These are phyloP conservation scores for Pisolithus marmoratus DNA, from an alignment of 768 basidiomycete species.

Conservation along the genomic window DNA sequence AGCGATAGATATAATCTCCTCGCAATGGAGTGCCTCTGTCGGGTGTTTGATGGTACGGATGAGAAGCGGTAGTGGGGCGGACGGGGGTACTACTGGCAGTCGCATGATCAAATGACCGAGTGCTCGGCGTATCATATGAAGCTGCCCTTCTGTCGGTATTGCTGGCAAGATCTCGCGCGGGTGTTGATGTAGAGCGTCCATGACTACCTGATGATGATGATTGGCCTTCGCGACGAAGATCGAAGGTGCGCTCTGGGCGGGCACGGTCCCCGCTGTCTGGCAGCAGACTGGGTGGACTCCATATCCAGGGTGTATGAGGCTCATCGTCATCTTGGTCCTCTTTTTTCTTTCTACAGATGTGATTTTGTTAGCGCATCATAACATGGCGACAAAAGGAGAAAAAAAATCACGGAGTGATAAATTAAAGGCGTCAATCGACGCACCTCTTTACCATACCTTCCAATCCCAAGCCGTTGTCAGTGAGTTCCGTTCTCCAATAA, in stretches of 20 bases:
- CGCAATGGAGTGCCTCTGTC: slow-evolving; percentile 14
- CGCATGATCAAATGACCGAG: neutral
- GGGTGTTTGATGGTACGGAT: slow-evolving; percentile 16
- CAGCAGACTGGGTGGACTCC: slow-evolving; percentile 50
- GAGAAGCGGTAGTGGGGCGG: neutral
- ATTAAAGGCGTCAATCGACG: slow-evolving; percentile 19
- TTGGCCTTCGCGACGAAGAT: slow-evolving; percentile 16
- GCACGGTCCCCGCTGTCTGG: slow-evolving; percentile 21
- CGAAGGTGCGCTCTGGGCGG: slow-evolving; percentile 24
- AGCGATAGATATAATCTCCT: slow-evolving; percentile 13
- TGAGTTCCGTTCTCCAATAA: slow-evolving; percentile 55
- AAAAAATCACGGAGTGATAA: neutral
- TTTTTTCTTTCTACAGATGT: slow-evolving; percentile 15
- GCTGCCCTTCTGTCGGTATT: slow-evolving; percentile 11
- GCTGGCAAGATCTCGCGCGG: slow-evolving; percentile 17
- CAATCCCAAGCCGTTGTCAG: slow-evolving; percentile 61
- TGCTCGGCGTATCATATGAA: slow-evolving; percentile 8
- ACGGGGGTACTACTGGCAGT: neutral
- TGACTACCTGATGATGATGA: slow-evolving; percentile 11
- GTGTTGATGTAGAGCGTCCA: slow-evolving; percentile 6
- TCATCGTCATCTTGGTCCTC: slow-evolving; percentile 33
- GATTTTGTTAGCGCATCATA: slow-evolving; percentile 4
- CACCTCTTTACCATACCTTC: slow-evolving; percentile 58
- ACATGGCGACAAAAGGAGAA: neutral
- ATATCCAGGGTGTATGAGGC: slow-evolving; percentile 67